Evolutionary conservation across 805 yeast species (phyloP), one percentile per base, ranked within the genome.

Genomic region (Yarrowia sp.): DNA sequence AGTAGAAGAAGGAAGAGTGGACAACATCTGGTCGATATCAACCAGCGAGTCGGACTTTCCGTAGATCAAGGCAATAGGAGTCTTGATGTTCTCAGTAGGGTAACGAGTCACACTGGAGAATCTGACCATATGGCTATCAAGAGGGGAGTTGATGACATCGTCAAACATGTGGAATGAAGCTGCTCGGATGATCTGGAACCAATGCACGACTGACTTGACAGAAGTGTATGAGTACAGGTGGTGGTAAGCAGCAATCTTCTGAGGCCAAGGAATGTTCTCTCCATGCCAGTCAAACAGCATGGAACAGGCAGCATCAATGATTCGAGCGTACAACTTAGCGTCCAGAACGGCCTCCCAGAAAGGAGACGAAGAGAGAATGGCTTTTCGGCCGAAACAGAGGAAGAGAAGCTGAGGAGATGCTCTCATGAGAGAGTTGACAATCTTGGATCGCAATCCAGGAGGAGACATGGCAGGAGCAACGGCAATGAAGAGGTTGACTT

Each of bases 391-490:
- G 74, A 92, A 92, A 43, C 91, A 74, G 36, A 85, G 74, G 72
- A 81, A 89, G 71, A 92, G 77, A 43, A 91, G 74, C 63, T 84
- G 79, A 0, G 98, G 97, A 2, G 92, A 86, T 0, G 95, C 83
- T 69, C 88, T 84, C 67, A 90, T 84, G 53, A 93, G 78, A 0
- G 89, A 81, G 71, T 90, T 93, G 18, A 90, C 86, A 47, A 93
- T 77, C 71, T 86, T 84, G 68, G 92, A 89, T 67, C 86, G 85
- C 44, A 92, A 79, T 1, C 96, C 95, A 48, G 86, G 87, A 0
- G 98, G 98, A 0, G 96, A 88, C 82, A 93, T 88, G 1, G 98
- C 98, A 0, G 98, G 98, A 0, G 97, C 90, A 68, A 92, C 83
- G 1, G 96, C 97, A 65, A 92, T 84, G 68, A 92, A 87, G 61